A percentile compares a stretch with the other conserved stretches of the same genome.
Conservation (phyloP, 2,329 filamentous ascomycete species). For the Aspergillus quadricinctus region DNA sequence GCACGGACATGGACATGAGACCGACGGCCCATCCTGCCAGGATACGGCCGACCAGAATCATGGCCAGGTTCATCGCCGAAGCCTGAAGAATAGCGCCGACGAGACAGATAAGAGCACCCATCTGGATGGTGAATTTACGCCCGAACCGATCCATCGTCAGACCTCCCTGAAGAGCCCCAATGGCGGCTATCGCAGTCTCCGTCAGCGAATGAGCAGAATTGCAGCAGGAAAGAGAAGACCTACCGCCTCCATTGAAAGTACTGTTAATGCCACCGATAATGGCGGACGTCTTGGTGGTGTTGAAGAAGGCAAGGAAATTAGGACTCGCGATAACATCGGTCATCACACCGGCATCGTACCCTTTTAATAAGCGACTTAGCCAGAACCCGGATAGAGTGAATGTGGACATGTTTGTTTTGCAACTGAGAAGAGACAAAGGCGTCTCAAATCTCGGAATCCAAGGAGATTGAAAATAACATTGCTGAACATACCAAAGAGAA, state of each 20-base stretch:
- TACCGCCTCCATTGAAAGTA: conserved; percentile 57
- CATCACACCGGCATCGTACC: conserved; percentile 40
- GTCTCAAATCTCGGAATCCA: not conserved
- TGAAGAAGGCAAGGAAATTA: conserved; percentile 56
- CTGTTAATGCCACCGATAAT: conserved; percentile 61
- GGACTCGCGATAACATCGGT: conserved; percentile 51
- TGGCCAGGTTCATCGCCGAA: conserved; percentile 51
- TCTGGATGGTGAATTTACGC: conserved; percentile 55
- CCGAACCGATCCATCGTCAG: conserved; percentile 60
- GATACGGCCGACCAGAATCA: conserved; percentile 55
- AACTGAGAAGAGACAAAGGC: not conserved
- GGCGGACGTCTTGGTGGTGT: conserved; percentile 46
- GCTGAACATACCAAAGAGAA: conserved; percentile 14
- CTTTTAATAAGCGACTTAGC: conserved; percentile 37
- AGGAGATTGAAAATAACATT: not conserved
- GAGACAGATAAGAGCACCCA: conserved; percentile 55
- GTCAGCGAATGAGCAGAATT: not conserved
- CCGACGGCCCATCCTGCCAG: conserved; percentile 48
- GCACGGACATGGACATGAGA: conserved; percentile 49
- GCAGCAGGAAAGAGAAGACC: not conserved
- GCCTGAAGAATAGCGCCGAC: conserved; percentile 58
- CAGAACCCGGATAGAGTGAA: not conserved
- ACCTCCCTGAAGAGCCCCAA: conserved; percentile 52
- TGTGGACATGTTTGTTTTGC: not conserved
- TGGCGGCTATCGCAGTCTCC: conserved; percentile 30